Evolutionary conservation across 2,329 filamentous ascomycete genomes (phyloP).

Genomic region (Tolypocladium inflatum): DNA sequence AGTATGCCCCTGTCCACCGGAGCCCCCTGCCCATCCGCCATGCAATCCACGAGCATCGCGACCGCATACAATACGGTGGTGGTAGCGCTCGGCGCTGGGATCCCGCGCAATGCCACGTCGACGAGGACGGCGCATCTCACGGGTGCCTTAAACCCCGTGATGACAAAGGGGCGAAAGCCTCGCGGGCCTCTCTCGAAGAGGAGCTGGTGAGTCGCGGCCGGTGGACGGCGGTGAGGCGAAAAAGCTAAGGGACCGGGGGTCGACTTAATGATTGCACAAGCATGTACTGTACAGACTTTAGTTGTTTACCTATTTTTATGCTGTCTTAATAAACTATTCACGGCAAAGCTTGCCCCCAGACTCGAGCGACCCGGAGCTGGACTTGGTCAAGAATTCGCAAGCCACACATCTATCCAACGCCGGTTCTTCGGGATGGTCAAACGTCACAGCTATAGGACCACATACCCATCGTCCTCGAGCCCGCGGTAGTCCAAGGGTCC

Average conservation of each 20-base stretch:
- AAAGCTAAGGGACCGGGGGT: not conserved
- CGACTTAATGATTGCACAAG: not conserved
- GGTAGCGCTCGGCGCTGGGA: constrained; percentile 13
- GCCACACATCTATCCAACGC: no score
- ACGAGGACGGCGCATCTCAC: not conserved
- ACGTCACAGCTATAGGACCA: no score
- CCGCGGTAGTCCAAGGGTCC: no score
- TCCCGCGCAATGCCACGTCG: not conserved
- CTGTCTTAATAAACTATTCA: no score
- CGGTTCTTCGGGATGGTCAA: no score
- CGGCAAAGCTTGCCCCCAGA: no score
- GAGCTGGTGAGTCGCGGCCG: not conserved
- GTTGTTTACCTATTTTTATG: not conserved
- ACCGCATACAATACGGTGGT: constrained; percentile 28
- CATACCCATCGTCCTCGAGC: no score
- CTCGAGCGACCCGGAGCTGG: no score
- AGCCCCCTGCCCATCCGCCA: constrained; percentile 10
- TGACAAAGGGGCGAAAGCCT: not conserved
- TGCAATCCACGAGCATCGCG: constrained; percentile 18
- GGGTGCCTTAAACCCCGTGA: not conserved
- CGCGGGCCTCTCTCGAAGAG: not conserved
- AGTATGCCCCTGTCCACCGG: constrained; percentile 6
- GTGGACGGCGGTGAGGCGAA: not conserved
- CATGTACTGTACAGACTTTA: not conserved
- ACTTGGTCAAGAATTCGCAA: no score